These are phyloP conservation scores for Allomyces macrogynus DNA, from an alignment of 192 early-diverging fungal species.

Conservation along the genomic window DNA sequence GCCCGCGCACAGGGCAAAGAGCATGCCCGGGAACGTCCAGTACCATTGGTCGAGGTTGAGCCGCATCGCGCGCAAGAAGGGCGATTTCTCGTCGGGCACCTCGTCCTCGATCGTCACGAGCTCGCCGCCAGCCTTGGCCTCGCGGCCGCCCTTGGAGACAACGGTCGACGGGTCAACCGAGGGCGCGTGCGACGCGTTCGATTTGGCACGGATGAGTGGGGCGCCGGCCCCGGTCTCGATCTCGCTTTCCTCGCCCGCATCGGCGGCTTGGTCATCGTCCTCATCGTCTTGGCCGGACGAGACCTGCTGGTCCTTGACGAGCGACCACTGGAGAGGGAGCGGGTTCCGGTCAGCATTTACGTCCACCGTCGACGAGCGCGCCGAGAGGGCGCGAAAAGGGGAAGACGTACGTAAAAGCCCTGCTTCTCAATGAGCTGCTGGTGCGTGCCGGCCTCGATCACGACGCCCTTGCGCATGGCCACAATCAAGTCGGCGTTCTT, in stretches of 20 bases:
- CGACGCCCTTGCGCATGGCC: constrained; percentile 10
- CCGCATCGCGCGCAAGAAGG: background rate
- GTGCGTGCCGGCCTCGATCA: constrained; percentile 19
- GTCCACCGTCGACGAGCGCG: too few species aligned
- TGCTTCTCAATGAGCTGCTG: constrained; percentile 8
- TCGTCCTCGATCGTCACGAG: background rate
- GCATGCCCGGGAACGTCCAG: background rate
- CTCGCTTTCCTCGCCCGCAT: background rate
- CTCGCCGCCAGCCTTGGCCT: background rate
- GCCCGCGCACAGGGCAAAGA: background rate
- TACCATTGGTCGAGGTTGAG: background rate
- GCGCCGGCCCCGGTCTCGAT: too few species aligned
- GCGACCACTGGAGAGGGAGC: too few species aligned
- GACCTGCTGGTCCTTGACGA: constrained; percentile 12
- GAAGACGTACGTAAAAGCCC: constrained; percentile 13
- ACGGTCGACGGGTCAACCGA: background rate
- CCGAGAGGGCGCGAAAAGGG: too few species aligned
- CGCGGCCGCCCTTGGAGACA: background rate
- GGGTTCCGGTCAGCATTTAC: too few species aligned
- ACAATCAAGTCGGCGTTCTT: constrained; percentile 10
- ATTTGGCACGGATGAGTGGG: background rate
- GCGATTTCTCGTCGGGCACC: background rate
- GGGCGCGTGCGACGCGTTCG: background rate
- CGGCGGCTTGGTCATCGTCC: background rate
- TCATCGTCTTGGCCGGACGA: background rate